Percentiles rank a stretch among this genome's conserved stretches.
phyloP scores from a whole-genome alignment of 306 rosid species.

The Cucurbita pepo region DNA sequence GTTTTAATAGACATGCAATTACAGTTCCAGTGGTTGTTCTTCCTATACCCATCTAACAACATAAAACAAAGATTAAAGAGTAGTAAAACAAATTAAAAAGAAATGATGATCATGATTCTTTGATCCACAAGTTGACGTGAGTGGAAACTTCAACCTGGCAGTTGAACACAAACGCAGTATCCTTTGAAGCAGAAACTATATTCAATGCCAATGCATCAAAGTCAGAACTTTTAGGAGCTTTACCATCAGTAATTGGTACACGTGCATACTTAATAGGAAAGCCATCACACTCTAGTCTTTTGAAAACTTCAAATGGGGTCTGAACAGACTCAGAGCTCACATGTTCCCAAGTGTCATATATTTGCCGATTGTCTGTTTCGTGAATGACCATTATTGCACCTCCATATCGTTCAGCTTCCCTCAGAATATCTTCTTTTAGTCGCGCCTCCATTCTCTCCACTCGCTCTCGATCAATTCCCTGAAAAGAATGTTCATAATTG shows the following conservation, averaged over 20 bases:
- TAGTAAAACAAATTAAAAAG: slow-evolving; percentile 9
- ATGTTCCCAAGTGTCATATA: slow-evolving; percentile 79
- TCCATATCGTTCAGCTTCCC: slow-evolving; percentile 66
- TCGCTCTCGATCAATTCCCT: slow-evolving; percentile 83
- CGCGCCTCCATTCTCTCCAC: slow-evolving; percentile 94
- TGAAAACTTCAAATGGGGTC: slow-evolving; percentile 84
- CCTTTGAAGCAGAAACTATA: slow-evolving; percentile 65
- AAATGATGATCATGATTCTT: neutral
- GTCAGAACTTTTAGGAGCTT: slow-evolving; percentile 89
- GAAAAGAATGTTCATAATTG: neutral
- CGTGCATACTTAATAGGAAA: slow-evolving; percentile 87
- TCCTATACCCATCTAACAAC: slow-evolving; percentile 74
- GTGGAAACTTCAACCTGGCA: slow-evolving; percentile 52
- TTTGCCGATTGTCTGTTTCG: slow-evolving; percentile 68
- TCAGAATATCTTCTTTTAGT: slow-evolving; percentile 61
- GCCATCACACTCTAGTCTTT: slow-evolving; percentile 54
- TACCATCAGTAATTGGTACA: slow-evolving; percentile 85
- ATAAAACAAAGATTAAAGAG: slow-evolving; percentile 10
- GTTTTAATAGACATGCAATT: slow-evolving; percentile 83
- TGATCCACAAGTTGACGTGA: neutral
- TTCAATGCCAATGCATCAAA: slow-evolving; percentile 54
- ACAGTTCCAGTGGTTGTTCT: slow-evolving; percentile 93
- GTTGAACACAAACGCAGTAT: slow-evolving; percentile 75
- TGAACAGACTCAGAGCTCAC: slow-evolving; percentile 50
- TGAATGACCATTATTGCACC: slow-evolving; percentile 88